Evolutionary conservation across 2,329 filamentous ascomycete genomes (phyloP).

Genomic region (Fusarium chaquense): DNA sequence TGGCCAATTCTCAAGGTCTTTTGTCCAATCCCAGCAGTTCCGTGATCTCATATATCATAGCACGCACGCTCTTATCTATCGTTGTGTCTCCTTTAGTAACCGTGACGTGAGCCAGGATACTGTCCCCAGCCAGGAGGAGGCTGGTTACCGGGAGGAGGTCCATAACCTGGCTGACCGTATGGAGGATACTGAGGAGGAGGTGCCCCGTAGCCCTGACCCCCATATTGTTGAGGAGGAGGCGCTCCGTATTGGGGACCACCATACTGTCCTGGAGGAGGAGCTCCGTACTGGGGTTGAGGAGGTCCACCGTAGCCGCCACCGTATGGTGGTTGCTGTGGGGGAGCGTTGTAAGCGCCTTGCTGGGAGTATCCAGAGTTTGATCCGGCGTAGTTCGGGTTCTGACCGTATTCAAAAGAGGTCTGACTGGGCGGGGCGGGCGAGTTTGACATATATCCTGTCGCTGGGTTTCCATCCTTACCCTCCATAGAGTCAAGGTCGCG

Average conservation of each 20-base stretch:
- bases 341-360: slow-evolving; percentile 44
- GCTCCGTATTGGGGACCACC: slow-evolving; percentile 50
- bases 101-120: slow-evolving; percentile 55
- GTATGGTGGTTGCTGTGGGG: slow-evolving; percentile 52
- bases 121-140: slow-evolving; percentile 52
- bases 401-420: slow-evolving; percentile 58
- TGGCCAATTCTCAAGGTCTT: slow-evolving; percentile 9
- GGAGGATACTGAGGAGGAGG: slow-evolving; percentile 36
- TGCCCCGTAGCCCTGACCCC: slow-evolving; percentile 43
- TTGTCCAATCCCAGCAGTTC: slow-evolving; percentile 15
- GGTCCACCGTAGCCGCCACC: slow-evolving; percentile 50
- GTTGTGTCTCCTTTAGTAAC: slow-evolving; percentile 44
- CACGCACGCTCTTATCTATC: background rate
- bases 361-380: slow-evolving; percentile 43
- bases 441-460: slow-evolving; percentile 54
- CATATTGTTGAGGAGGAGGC: slow-evolving; percentile 48
- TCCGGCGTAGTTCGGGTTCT: slow-evolving; percentile 50
- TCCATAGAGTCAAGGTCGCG: slow-evolving; percentile 69
- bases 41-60: background rate
- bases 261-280: slow-evolving; percentile 48
- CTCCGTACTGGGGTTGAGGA: slow-evolving; percentile 48
- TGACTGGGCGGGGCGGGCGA: slow-evolving; percentile 54
- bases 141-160: slow-evolving; percentile 39
- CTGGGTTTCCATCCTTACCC: slow-evolving; percentile 58
- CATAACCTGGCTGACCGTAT: slow-evolving; percentile 40